Evolutionary conservation across 2,329 filamentous ascomycete species (phyloP).

Genomic region (Cercospora zeae-maydis): DNA sequence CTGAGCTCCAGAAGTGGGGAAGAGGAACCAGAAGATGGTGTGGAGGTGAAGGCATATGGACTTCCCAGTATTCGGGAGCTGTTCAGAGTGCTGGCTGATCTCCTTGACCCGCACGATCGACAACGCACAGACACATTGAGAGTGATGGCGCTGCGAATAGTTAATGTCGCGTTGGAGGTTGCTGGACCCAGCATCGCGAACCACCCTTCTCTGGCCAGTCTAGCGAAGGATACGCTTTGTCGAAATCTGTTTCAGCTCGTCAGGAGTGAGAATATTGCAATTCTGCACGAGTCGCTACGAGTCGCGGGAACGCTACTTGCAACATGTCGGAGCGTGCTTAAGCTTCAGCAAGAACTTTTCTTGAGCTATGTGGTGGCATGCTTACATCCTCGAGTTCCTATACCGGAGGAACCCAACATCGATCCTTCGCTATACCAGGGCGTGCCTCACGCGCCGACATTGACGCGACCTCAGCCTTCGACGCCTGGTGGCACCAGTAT

Average conservation of each 20-base stretch:
- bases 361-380: constrained; percentile 92
- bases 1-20: constrained; percentile 34
- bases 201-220: constrained; percentile 78
- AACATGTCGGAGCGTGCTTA: constrained; percentile 84
- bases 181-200: constrained; percentile 91
- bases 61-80: constrained; percentile 91
- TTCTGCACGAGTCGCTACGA: constrained; percentile 86
- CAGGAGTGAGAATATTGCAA: constrained; percentile 90
- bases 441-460: constrained; percentile 84
- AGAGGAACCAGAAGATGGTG: constrained; percentile 42
- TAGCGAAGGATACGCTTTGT: constrained; percentile 91
- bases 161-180: constrained; percentile 94
- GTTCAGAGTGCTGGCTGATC: constrained; percentile 87
- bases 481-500: constrained; percentile 41
- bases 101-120: constrained; percentile 87
- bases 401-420: constrained; percentile 84
- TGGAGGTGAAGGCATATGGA: constrained; percentile 79
- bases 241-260: constrained; percentile 94
- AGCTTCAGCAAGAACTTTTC: constrained; percentile 94
- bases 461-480: constrained; percentile 70
- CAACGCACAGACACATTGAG: constrained; percentile 93
- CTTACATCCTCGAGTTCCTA: constrained; percentile 88
- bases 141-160: constrained; percentile 94
- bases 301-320: constrained; percentile 87
- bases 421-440: constrained; percentile 89